These are phyloP conservation scores for Bruguiera sexangula DNA, from an alignment of 345 rosid species.

Conservation along the genomic window DNA sequence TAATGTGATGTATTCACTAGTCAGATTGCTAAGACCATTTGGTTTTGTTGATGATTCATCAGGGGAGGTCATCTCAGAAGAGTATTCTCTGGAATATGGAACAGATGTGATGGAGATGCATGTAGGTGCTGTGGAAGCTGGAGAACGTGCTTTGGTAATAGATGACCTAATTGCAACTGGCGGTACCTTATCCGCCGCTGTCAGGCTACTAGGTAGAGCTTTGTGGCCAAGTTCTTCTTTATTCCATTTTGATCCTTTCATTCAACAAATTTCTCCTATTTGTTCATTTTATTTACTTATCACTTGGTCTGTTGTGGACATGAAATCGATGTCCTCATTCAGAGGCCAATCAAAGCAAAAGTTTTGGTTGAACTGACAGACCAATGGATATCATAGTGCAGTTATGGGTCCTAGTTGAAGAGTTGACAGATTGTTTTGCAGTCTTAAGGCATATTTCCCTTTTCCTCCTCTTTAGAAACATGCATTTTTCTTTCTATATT, in stretches of 20 bases:
- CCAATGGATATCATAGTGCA: background rate
- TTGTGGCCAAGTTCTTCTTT: conserved; percentile 5
- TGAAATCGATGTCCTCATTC: too few relatives aligned
- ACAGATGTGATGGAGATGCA: conserved; percentile 95
- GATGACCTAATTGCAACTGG: conserved; percentile 99
- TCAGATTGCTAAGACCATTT: conserved; percentile 3
- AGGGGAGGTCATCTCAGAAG: conserved; percentile 91
- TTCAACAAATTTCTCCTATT: conserved; percentile 7
- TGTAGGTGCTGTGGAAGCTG: conserved; percentile 88
- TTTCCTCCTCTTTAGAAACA: background rate
- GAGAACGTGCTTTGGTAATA: conserved; percentile 78
- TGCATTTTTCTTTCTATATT: background rate
- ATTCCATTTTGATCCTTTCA: background rate
- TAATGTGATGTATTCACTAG: too few relatives aligned
- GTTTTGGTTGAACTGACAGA: background rate
- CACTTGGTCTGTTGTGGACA: background rate
- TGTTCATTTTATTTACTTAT: background rate
- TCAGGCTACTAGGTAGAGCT: conserved; percentile 79
- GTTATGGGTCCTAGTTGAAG: background rate
- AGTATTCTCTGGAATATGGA: conserved; percentile 95
- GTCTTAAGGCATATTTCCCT: too few relatives aligned
- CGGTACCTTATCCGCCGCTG: conserved; percentile 87
- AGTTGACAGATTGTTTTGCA: background rate
- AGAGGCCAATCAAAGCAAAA: background rate
- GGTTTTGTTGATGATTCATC: conserved; percentile 15